These are phyloP conservation scores for Lachnellula hyalina DNA, from an alignment of 2,329 filamentous ascomycete genomes.

Conservation along the genomic window DNA sequence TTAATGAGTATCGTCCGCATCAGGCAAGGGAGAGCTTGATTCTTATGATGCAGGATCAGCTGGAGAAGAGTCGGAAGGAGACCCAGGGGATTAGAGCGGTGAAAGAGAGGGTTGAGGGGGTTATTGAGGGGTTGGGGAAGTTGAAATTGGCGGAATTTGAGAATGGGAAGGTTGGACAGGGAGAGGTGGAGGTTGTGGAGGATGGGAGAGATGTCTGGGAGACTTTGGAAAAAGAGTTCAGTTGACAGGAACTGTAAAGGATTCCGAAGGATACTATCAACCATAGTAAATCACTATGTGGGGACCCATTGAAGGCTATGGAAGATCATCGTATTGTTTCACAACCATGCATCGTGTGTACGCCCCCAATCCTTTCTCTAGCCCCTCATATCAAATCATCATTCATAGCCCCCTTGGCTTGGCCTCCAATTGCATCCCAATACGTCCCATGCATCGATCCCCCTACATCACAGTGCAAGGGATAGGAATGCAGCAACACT, in stretches of 20 bases:
- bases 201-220: conserved; percentile 37
- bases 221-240: conserved; percentile 38
- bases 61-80: conserved; percentile 67
- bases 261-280: too few relatives aligned
- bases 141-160: conserved; percentile 28
- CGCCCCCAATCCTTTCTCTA: not conserved
- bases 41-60: conserved; percentile 77
- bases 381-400: not conserved
- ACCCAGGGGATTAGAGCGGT: conserved; percentile 63
- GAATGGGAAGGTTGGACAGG: not conserved
- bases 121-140: conserved; percentile 64
- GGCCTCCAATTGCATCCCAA: not conserved
- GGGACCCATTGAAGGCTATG: not conserved
- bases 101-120: conserved; percentile 65
- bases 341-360: not conserved
- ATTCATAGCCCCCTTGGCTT: not conserved
- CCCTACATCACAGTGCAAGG: conserved; percentile 46
- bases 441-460: not conserved
- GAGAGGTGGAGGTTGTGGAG: conserved; percentile 12
- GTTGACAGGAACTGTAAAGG: conserved; percentile 17
- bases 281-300: too few relatives aligned
- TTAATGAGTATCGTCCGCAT: conserved; percentile 92
- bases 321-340: not conserved
- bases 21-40: conserved; percentile 88
- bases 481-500: conserved; percentile 51